Evolutionary conservation across 306 rosid species (phyloP), one percentile per base, ranked within the genome.

Genomic region (Potentilla sterilis): DNA sequence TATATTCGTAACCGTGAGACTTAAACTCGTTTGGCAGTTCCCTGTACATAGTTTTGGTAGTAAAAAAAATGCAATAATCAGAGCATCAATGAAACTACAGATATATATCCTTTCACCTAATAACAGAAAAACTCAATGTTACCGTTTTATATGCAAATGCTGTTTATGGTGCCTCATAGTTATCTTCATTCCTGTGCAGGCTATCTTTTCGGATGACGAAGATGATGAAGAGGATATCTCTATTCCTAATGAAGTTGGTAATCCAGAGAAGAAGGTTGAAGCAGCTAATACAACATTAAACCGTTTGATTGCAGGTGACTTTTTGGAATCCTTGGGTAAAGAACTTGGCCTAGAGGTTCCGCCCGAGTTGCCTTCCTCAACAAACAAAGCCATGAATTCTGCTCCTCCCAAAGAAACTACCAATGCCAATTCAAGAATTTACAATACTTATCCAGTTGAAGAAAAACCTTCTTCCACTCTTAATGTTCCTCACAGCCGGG

Each of bases 281-380:
- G 96, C 90, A 73, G 98, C 90, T 72, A 96, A 85, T 81, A 86
- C 91, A 49, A 85, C 97, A 70, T 77, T 96, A 76, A 96, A 87
- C 80, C 93, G 96, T 65, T 85, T 96, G 87, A 87, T 92, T 72
- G 99, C 98, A 37, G 98, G 99, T 15, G 97, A 96, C 85, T 96
- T 96, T 84, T 80, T 96, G 85, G 93, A 96, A 81, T 92, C 98
- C 62, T 86, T 96, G 90, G 98, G 98, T 78, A 92, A 89, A 84
- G 99, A 96, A 87, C 89, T 92, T 40, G 98, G 99, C 52, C 83
- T 92, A 69, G 99, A 89, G 86, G 91, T 96, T 70, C 99, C 99
- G 47, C 92, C 97, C 68, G 99, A 90, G 64, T 79, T 77, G 62
- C 89, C 90, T 61, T 80, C 79, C 77, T 66, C 90, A 21, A 40